Conservation (phyloP, 2,329 filamentous ascomycete species). For the Fusarium guadeloupense region DNA sequence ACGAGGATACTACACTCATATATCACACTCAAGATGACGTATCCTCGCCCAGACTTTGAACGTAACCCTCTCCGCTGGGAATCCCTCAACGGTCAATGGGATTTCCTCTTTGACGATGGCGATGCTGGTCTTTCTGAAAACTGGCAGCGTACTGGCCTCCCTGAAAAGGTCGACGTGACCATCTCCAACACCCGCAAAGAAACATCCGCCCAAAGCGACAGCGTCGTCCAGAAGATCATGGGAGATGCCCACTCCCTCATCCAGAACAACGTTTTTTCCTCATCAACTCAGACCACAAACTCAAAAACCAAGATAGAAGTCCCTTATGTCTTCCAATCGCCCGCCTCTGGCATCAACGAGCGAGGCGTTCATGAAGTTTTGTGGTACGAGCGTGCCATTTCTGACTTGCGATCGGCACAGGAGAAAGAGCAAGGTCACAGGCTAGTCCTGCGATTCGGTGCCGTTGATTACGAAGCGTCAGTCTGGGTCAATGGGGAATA, state of each 20-base stretch:
- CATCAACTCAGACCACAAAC: conserved; percentile 45
- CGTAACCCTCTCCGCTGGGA: conserved; percentile 65
- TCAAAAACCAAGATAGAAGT: conserved; percentile 65
- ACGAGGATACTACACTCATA: not conserved
- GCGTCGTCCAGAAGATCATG: conserved; percentile 56
- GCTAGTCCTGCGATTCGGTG: conserved; percentile 65
- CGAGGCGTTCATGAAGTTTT: conserved; percentile 71
- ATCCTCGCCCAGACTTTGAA: conserved; percentile 73
- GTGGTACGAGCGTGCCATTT: conserved; percentile 69
- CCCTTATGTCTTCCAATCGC: conserved; percentile 72
- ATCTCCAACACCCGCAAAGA: conserved; percentile 40
- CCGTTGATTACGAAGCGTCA: conserved; percentile 68
- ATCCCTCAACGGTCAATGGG: conserved; percentile 70
- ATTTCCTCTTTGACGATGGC: conserved; percentile 71
- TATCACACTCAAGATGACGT: conserved; percentile 46
- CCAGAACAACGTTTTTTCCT: conserved; percentile 54
- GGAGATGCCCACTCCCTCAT: conserved; percentile 59
- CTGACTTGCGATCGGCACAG: conserved; percentile 57
- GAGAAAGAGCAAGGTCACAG: conserved; percentile 54
- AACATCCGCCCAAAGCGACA: conserved; percentile 49
- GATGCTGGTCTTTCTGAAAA: conserved; percentile 62
- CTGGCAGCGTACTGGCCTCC: conserved; percentile 65
- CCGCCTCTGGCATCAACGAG: conserved; percentile 69
- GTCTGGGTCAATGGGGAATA: conserved; percentile 64
- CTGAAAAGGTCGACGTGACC: conserved; percentile 50